A percentile compares a stretch with the other conserved stretches of the same genome.
Evolutionary conservation across 306 rosid genomes (phyloP).

Genomic region (Fragaria ananassa): DNA sequence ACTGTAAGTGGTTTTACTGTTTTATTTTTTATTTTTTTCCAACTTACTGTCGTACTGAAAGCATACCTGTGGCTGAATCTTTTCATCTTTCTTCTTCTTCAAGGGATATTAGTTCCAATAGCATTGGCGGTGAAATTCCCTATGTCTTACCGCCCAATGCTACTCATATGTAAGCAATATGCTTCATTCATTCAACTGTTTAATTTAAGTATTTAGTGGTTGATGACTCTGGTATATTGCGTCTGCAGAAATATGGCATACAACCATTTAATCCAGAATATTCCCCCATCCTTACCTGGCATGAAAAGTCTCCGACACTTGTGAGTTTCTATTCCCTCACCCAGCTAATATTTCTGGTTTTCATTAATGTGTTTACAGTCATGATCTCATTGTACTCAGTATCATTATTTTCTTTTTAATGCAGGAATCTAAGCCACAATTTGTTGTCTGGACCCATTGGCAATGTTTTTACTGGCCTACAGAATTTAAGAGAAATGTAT

Average conservation of each 20-base stretch:
- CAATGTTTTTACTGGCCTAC: conserved; percentile 67
- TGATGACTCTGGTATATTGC: conserved; percentile 20
- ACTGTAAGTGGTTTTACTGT: conserved; percentile 45
- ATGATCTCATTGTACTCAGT: conserved; percentile 5
- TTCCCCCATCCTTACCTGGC: conserved; percentile 60
- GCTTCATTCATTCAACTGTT: conserved; percentile 2
- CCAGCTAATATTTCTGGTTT: conserved; percentile 3
- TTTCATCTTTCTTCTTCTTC: conserved; percentile 29
- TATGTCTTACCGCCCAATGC: conserved; percentile 66
- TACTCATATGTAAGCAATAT: conserved; percentile 69
- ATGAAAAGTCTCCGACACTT: conserved; percentile 64
- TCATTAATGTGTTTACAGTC: conserved; percentile 13
- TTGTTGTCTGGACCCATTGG: conserved; percentile 76
- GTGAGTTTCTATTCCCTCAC: conserved; percentile 46
- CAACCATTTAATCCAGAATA: conserved; percentile 55
- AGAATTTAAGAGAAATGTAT: conserved; percentile 78
- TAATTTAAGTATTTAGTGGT: neutral
- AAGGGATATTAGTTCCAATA: conserved; percentile 84
- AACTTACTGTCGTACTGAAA: neutral
- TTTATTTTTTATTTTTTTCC: neutral
- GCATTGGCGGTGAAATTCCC: conserved; percentile 70
- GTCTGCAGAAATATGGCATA: conserved; percentile 72
- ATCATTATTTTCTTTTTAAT: conserved; percentile 3
- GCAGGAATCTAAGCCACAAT: conserved; percentile 94
- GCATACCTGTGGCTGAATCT: conserved; percentile 9